A percentile compares a stretch with the other conserved stretches of the same genome.
These are phyloP conservation scores for Colletotrichum tropicicola DNA, from an alignment of 2,329 filamentous ascomycete genomes.

Conservation along the genomic window DNA sequence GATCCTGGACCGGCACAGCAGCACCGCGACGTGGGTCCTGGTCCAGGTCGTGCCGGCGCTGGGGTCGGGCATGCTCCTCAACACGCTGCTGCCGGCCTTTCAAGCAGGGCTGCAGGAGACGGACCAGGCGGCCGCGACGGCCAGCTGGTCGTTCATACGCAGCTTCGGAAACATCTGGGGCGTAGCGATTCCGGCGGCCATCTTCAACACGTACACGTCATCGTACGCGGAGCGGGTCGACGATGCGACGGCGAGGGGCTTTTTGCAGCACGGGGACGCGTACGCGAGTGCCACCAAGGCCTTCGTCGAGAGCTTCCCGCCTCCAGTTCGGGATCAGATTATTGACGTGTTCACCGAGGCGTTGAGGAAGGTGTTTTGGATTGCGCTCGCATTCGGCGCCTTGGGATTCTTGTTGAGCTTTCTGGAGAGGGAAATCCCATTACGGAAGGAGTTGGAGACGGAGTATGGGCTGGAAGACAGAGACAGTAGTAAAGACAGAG, in stretches of 20 bases:
- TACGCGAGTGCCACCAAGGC: slow-evolving; percentile 38
- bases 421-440: slow-evolving; percentile 36
- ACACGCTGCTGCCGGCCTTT: slow-evolving; percentile 51
- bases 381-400: slow-evolving; percentile 33
- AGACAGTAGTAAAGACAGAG: too few species aligned
- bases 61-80: slow-evolving; percentile 52
- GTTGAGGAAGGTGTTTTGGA: slow-evolving; percentile 36
- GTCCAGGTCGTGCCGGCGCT: slow-evolving; percentile 49
- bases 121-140: slow-evolving; percentile 46
- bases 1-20: slow-evolving; percentile 43
- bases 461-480: slow-evolving; percentile 38
- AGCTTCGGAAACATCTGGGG: slow-evolving; percentile 55
- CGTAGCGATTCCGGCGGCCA: slow-evolving; percentile 47
- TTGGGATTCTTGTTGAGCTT: slow-evolving; percentile 34
- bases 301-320: slow-evolving; percentile 36
- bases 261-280: slow-evolving; percentile 38
- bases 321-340: slow-evolving; percentile 32
- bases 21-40: slow-evolving; percentile 46
- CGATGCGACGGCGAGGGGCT: slow-evolving; percentile 25
- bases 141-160: slow-evolving; percentile 52
- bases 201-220: slow-evolving; percentile 25
- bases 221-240: slow-evolving; percentile 34
- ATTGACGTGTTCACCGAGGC: slow-evolving; percentile 37
- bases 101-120: slow-evolving; percentile 45
- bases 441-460: slow-evolving; percentile 39